These are phyloP conservation scores for Backusella morwellensis DNA, from an alignment of 192 early-diverging fungal genomes.

Conservation along the genomic window DNA sequence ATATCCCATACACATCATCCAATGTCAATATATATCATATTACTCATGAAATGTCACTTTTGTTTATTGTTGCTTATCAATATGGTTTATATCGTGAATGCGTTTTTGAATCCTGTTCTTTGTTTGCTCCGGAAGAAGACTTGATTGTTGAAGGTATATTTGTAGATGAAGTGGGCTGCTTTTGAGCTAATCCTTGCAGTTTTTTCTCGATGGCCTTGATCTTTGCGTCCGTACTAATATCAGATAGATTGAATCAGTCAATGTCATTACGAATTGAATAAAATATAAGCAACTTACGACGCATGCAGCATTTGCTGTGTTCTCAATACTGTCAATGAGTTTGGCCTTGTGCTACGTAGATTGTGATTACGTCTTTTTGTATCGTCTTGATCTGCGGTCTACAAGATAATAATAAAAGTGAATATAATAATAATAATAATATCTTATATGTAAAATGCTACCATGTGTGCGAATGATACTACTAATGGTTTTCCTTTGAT, in stretches of 20 bases:
- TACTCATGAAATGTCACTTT: not conserved
- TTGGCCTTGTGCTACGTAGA: constrained; percentile 35
- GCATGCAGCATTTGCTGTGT: constrained; percentile 47
- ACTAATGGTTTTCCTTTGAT: constrained; percentile 56
- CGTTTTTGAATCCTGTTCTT: not conserved
- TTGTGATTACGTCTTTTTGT: constrained; percentile 27
- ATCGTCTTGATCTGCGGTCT: constrained; percentile 46
- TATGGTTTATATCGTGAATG: constrained; percentile 13
- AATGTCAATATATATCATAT: no score
- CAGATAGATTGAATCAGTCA: not conserved
- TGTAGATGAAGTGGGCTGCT: not conserved
- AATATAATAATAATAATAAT: not conserved
- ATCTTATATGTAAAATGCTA: constrained; percentile 15
- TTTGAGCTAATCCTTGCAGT: constrained; percentile 44
- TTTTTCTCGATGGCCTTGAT: constrained; percentile 70
- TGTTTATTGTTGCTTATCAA: not conserved
- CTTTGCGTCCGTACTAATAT: constrained; percentile 54
- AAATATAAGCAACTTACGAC: constrained; percentile 17
- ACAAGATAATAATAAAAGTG: not conserved
- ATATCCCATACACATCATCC: no score
- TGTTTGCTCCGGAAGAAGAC: not conserved
- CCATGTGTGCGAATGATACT: constrained; percentile 60
- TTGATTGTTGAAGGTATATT: constrained; percentile 7
- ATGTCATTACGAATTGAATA: not conserved
- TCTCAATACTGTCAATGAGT: constrained; percentile 42